Percentiles rank a stretch among this genome's conserved stretches.
phyloP scores from a whole-genome alignment of 768 basidiomycete genomes.

The Amanita molliuscula region DNA sequence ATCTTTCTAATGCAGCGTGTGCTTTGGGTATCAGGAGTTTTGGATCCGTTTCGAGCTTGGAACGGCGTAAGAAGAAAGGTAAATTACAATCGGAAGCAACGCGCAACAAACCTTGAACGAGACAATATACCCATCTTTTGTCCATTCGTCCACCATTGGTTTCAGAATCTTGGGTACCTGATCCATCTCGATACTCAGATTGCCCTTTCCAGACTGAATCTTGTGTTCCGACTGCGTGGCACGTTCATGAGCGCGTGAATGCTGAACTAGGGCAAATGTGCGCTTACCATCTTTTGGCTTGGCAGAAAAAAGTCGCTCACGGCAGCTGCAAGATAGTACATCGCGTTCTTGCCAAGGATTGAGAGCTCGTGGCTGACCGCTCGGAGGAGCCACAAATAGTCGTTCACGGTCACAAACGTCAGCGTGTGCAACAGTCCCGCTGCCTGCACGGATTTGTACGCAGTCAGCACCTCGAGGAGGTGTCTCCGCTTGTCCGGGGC shows the following conservation, averaged over 20 bases:
- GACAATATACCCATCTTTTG: slow-evolving; percentile 80
- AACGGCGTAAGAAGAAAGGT: not conserved
- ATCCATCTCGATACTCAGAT: slow-evolving; percentile 93
- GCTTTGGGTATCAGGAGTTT: slow-evolving; percentile 85
- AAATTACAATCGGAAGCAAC: not conserved
- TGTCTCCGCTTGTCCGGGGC: slow-evolving; percentile 51
- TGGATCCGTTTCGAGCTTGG: slow-evolving; percentile 87
- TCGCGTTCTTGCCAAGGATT: slow-evolving; percentile 52
- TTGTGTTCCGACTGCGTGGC: slow-evolving; percentile 94
- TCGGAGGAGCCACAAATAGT: slow-evolving; percentile 88
- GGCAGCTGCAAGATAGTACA: slow-evolving; percentile 97
- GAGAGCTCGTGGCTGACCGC: slow-evolving; percentile 75
- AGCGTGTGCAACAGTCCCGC: slow-evolving; percentile 73
- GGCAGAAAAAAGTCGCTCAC: slow-evolving; percentile 98
- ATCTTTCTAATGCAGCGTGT: slow-evolving; percentile 75
- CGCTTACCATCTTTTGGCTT: slow-evolving; percentile 70
- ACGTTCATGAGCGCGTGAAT: no score
- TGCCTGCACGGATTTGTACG: slow-evolving; percentile 73
- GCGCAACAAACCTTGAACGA: slow-evolving; percentile 80
- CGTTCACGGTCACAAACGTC: slow-evolving; percentile 89
- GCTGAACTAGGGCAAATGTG: not conserved
- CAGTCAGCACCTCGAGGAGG: slow-evolving; percentile 61
- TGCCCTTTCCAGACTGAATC: slow-evolving; percentile 95
- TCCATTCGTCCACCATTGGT: slow-evolving; percentile 93
- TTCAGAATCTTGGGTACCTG: slow-evolving; percentile 96